Base-by-base conservation (phyloP, 2,329 filamentous ascomycete genomes). In the Ceratocystis papillata region DNA sequence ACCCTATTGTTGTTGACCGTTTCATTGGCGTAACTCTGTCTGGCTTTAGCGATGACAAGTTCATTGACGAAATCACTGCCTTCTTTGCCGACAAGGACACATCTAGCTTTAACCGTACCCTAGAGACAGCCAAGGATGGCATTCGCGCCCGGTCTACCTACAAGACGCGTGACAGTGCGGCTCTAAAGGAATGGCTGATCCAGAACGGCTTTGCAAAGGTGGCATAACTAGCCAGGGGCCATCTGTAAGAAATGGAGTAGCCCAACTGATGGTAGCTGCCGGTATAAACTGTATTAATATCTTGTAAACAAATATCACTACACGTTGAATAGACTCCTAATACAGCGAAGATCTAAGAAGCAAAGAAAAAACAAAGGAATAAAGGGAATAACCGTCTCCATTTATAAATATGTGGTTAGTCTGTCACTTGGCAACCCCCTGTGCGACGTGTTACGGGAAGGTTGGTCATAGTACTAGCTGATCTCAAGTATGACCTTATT, bases 71-170 rank as follows among this genome's bases (percentile, higher is more conserved):
- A 65, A 94, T 99, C 71, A 81, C 86, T 62, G 75, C 77, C 2
- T 99, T 99, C 80, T 99, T 97, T 79, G 81, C 83, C 71, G 82
- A 83, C 72, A 96, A 93, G 79, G 89, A 97, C 73, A 93, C 88
- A 20, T 85, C 85, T 72, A 88, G 86, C 62, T 97, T 92, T 75
- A 89, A 95, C 74, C 86, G 94, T 65, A 92, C 90, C 3, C 77
- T 99, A 63, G 87, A 87, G 70, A 90, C 95, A 70, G 87, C 93
- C 69, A 86, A 87, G 74, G 94, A 97, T 74, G 91, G 87, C 69
- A 89, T 97, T 70, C 83, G 86, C 53, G 90, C 88, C 10, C 87
- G 92, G 72, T 90, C 90, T 3, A 84, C 84, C 50, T 99, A 96
- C 79, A 86, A 86, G 74, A 79, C 85, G 75, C 83, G 94, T 66